Conservation (phyloP, 2,329 filamentous ascomycete genomes). For the Chaetomium globosum region DNA sequence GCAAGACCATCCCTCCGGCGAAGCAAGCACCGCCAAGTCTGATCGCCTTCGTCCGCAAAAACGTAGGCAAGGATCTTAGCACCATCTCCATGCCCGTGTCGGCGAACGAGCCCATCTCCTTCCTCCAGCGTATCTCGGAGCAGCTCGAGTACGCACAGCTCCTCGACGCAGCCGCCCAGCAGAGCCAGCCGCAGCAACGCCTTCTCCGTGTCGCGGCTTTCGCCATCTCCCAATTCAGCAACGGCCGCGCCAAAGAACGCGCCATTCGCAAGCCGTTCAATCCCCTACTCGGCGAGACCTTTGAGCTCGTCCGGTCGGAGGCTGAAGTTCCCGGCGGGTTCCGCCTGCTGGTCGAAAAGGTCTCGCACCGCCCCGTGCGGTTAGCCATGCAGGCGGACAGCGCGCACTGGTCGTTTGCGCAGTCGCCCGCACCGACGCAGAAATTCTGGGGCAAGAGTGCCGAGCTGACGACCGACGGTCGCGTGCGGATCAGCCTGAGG, state of each 20-base stretch:
- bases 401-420: slow-evolving; percentile 79
- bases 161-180: slow-evolving; percentile 72
- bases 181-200: slow-evolving; percentile 65
- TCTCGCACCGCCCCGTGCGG: slow-evolving; percentile 87
- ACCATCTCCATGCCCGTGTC: slow-evolving; percentile 98
- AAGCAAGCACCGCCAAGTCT: slow-evolving; percentile 83
- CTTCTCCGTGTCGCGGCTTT: slow-evolving; percentile 87
- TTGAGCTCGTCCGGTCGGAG: slow-evolving; percentile 85
- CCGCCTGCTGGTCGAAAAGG: slow-evolving; percentile 92
- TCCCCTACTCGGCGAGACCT: slow-evolving; percentile 93
- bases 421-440: slow-evolving; percentile 84
- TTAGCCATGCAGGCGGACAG: slow-evolving; percentile 93
- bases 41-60: slow-evolving; percentile 93
- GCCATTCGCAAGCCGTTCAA: slow-evolving; percentile 96
- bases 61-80: slow-evolving; percentile 95
- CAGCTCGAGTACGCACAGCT: slow-evolving; percentile 88
- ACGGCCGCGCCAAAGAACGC: slow-evolving; percentile 80
- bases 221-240: slow-evolving; percentile 83
- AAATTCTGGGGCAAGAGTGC: slow-evolving; percentile 99
- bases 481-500: slow-evolving; percentile 73
- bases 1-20: slow-evolving; percentile 70
- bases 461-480: slow-evolving; percentile 90
- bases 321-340: slow-evolving; percentile 72
- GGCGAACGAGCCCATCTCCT: slow-evolving; percentile 86
- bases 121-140: slow-evolving; percentile 86